These are phyloP conservation scores for Fraxinus baroniana DNA, from an alignment of 305 asterid species.

Conservation along the genomic window DNA sequence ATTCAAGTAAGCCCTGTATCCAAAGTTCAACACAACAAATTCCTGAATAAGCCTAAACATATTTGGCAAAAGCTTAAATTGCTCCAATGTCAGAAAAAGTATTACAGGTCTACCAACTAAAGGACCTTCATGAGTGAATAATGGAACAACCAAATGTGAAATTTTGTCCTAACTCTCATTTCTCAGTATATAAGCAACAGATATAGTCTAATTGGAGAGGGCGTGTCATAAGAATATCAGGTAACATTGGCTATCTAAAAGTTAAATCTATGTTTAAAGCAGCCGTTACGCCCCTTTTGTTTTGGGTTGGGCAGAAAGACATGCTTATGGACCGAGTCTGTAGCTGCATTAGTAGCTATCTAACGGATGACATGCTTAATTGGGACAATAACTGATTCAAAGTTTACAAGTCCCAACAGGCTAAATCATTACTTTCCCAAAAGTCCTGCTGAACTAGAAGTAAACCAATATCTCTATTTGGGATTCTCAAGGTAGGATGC, in stretches of 20 bases:
- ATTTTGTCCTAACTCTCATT: background rate
- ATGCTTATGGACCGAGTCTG: background rate
- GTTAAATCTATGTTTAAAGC: background rate
- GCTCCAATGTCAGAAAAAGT: background rate
- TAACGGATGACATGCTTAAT: background rate
- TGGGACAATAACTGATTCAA: background rate
- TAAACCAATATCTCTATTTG: background rate
- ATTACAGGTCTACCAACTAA: background rate
- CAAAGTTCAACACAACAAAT: background rate
- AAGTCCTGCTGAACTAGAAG: background rate
- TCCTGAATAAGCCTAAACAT: background rate
- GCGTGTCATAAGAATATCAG: background rate
- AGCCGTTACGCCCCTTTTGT: background rate
- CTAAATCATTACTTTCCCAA: background rate
- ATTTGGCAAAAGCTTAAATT: background rate
- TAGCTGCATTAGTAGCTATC: background rate
- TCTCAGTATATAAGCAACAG: background rate
- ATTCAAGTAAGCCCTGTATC: constrained; percentile 30
- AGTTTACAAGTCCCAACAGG: background rate
- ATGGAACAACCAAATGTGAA: background rate
- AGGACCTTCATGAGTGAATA: background rate
- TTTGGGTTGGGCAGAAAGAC: background rate
- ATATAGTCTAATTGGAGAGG: background rate
- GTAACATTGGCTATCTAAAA: background rate
- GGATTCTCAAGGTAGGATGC: background rate